Percentiles rank a stretch among this genome's conserved stretches.
Evolutionary conservation across 768 basidiomycete genomes (phyloP).

Genomic region (Lentinula raphanica): DNA sequence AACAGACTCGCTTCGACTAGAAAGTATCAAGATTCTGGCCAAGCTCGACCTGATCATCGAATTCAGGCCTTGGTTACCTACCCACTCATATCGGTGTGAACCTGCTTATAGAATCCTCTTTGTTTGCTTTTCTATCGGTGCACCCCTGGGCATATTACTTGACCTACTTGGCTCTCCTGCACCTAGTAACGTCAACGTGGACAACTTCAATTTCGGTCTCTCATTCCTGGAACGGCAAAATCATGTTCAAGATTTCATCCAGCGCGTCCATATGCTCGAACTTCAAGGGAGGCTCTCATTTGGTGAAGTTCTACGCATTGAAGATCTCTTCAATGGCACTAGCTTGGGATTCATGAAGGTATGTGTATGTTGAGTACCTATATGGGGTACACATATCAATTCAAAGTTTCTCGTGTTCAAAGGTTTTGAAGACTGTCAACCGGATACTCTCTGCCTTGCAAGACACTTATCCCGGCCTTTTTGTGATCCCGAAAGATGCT

Average conservation of each 20-base stretch:
- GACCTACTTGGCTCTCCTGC: slow-evolving; percentile 33
- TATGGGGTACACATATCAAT: neutral
- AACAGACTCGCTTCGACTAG: slow-evolving; percentile 30
- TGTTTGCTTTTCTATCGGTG: slow-evolving; percentile 33
- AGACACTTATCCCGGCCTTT: slow-evolving; percentile 31
- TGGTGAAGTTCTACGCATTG: slow-evolving; percentile 34
- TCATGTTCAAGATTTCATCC: slow-evolving; percentile 30
- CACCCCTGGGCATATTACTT: slow-evolving; percentile 29
- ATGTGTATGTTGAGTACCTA: slow-evolving; percentile 6
- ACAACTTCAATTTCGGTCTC: slow-evolving; percentile 26
- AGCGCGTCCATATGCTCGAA: slow-evolving; percentile 29
- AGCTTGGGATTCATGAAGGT: slow-evolving; percentile 31
- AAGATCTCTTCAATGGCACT: slow-evolving; percentile 29
- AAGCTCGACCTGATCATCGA: slow-evolving; percentile 33
- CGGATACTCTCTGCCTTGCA: slow-evolving; percentile 29
- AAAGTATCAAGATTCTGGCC: slow-evolving; percentile 30
- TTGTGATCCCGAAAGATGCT: slow-evolving; percentile 23
- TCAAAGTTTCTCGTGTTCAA: neutral
- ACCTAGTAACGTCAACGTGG: slow-evolving; percentile 20
- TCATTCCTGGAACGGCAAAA: slow-evolving; percentile 22
- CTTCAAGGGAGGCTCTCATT: slow-evolving; percentile 27
- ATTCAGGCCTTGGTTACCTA: slow-evolving; percentile 32
- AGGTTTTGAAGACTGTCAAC: slow-evolving; percentile 32
- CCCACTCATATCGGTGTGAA: slow-evolving; percentile 17
- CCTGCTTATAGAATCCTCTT: slow-evolving; percentile 28